These are phyloP conservation scores for Rhipidocladum racemiflorum DNA, from an alignment of 176 grass and related monocot species.

Conservation along the genomic window DNA sequence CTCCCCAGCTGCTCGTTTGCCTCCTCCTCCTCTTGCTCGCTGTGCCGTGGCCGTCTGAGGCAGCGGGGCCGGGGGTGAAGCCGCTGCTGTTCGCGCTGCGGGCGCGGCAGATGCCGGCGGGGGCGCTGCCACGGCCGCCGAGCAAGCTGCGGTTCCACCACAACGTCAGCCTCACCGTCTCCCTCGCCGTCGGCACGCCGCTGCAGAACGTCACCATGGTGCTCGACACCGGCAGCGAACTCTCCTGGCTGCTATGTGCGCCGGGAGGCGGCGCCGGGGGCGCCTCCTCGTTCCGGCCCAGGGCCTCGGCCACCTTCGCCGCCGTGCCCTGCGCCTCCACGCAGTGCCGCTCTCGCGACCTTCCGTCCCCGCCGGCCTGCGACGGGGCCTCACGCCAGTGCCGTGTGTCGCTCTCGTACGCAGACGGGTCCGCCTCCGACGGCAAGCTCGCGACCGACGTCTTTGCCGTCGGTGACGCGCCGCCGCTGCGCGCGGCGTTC, in stretches of 20 bases:
- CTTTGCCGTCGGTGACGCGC: conserved; percentile 53
- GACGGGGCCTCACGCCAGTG: conserved; percentile 53
- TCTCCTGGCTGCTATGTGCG: conserved; percentile 80
- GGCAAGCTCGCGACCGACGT: conserved; percentile 76
- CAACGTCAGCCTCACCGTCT: conserved; percentile 86
- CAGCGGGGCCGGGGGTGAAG: not conserved
- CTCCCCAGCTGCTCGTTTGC: conserved; percentile 14
- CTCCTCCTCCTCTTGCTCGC: conserved; percentile 20
- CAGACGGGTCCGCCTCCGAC: conserved; percentile 80
- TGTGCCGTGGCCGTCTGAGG: conserved; percentile 2
- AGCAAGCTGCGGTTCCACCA: conserved; percentile 97
- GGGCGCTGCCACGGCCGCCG: conserved; percentile 46
- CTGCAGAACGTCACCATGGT: conserved; percentile 87
- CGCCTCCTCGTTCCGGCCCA: conserved; percentile 36
- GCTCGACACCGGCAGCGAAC: conserved; percentile 97
- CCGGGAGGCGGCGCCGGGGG: not conserved
- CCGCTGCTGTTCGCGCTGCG: conserved; percentile 52
- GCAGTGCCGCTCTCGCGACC: conserved; percentile 65
- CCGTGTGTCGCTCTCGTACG: conserved; percentile 69
- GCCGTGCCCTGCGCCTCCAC: conserved; percentile 69
- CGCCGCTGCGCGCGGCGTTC: conserved; percentile 62
- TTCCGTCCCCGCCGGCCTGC: conserved; percentile 65
- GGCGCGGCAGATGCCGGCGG: conserved; percentile 50
- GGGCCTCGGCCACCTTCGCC: conserved; percentile 57
- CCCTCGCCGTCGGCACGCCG: conserved; percentile 74